A percentile compares a stretch with the other conserved stretches of the same genome.
Conservation (phyloP, 306 rosid genomes). For the Mimosa bimucronata region DNA sequence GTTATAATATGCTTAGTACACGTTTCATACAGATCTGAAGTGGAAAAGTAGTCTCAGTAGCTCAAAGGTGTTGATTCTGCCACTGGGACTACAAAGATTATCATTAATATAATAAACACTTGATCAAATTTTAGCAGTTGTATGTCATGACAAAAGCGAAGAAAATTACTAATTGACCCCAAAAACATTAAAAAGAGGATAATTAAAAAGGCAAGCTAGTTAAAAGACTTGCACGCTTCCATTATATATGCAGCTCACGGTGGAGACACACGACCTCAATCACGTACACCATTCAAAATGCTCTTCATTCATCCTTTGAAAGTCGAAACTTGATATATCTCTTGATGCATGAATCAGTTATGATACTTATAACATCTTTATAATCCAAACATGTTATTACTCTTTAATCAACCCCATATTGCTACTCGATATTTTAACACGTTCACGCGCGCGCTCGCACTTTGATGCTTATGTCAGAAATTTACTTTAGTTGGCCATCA, state of each 20-base stretch:
- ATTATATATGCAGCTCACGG: not conserved
- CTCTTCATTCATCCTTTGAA: not conserved
- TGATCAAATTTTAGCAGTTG: not conserved
- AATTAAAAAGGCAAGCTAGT: not conserved
- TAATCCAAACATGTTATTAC: not conserved
- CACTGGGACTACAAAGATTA: not conserved
- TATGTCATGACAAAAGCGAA: not conserved
- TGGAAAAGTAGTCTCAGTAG: not conserved
- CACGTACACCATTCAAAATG: not conserved
- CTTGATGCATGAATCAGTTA: not conserved
- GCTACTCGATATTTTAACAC: too few species aligned
- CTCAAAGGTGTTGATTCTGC: not conserved
- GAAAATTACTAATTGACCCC: too few species aligned
- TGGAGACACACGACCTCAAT: not conserved
- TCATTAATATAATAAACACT: not conserved
- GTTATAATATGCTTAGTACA: not conserved
- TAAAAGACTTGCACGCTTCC: not conserved
- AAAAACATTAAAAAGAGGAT: not conserved
- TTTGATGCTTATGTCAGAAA: not conserved
- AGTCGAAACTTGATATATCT: too few species aligned
- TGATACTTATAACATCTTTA: not conserved
- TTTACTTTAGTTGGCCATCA: not conserved
- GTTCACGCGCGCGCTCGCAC: too few species aligned
- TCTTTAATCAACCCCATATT: not conserved
- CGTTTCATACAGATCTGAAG: not conserved